Evolutionary conservation across 2,329 filamentous ascomycete species (phyloP).

Genomic region (Falciphora oryzae): DNA sequence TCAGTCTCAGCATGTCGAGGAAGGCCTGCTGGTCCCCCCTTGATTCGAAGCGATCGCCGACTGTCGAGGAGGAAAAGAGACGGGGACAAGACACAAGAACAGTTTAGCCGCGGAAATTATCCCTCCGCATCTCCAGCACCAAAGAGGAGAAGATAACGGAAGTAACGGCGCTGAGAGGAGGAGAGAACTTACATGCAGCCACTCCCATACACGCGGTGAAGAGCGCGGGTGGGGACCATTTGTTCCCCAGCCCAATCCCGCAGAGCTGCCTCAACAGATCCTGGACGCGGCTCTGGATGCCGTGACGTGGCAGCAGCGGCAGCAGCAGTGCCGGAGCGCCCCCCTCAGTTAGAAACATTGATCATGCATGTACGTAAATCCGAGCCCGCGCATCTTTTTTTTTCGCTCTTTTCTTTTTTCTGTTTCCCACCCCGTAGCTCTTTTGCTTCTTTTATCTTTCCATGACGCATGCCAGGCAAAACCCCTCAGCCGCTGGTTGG

Average conservation of each 20-base stretch:
- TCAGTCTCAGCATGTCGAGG: constrained; percentile 23
- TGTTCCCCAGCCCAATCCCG: constrained; percentile 53
- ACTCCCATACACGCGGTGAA: constrained; percentile 53
- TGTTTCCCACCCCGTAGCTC: neutral
- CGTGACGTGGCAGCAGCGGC: neutral
- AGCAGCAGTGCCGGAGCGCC: neutral
- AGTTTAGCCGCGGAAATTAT: neutral
- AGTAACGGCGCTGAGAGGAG: neutral
- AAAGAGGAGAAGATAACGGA: neutral
- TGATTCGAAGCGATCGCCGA: constrained; percentile 25
- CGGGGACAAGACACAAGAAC: neutral
- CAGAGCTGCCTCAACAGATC: constrained; percentile 46
- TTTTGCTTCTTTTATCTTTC: neutral
- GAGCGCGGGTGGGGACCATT: constrained; percentile 48
- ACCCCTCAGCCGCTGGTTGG: constrained; percentile 9
- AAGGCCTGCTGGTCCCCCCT: constrained; percentile 24
- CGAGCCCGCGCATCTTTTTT: neutral
- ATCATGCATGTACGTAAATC: neutral
- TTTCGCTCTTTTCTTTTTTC: neutral
- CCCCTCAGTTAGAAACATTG: neutral
- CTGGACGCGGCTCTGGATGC: constrained; percentile 34
- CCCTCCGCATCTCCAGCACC: neutral
- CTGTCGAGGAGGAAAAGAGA: constrained; percentile 12
- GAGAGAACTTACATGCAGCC: constrained; percentile 39
- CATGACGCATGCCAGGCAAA: neutral